Evolutionary conservation across 148 eudicot genomes (phyloP).

Genomic region (Vaccinium vitisidaea): DNA sequence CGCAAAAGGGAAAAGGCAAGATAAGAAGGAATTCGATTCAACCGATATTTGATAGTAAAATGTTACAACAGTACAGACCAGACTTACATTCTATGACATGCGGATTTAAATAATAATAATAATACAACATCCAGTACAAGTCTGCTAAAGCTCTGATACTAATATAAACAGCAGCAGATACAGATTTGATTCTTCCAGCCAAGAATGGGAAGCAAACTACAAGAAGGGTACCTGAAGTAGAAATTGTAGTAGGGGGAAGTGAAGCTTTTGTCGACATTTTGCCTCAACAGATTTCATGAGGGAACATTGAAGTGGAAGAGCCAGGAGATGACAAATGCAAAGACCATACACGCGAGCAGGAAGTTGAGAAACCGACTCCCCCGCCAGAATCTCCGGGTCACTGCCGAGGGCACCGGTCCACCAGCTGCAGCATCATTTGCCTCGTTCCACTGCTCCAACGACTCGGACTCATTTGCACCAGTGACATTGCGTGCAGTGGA

Average conservation of each 20-base stretch:
- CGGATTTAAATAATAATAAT: background rate
- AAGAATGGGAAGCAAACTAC: constrained; percentile 1
- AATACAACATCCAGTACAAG: background rate
- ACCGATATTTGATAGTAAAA: background rate
- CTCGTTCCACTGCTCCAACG: constrained; percentile 61
- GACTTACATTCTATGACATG: background rate
- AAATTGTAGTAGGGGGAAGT: background rate
- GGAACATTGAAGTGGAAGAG: constrained; percentile 89
- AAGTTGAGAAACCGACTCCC: constrained; percentile 83
- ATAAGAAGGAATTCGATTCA: background rate
- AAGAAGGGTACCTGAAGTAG: constrained; percentile 1
- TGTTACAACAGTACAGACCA: background rate
- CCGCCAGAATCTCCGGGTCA: constrained; percentile 72
- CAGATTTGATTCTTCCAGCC: background rate
- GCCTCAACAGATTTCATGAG: constrained; percentile 25
- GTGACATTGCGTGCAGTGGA: constrained; percentile 71
- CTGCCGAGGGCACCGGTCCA: constrained; percentile 31
- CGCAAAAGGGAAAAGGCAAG: background rate
- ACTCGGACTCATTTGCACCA: constrained; percentile 56
- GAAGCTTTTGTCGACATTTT: background rate
- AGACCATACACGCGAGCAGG: constrained; percentile 85
- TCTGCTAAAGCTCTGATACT: constrained; percentile 4
- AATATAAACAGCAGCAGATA: constrained; percentile 7
- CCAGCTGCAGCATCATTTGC: constrained; percentile 41
- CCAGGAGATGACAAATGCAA: constrained; percentile 95